phyloP scores from a whole-genome alignment of 805 yeast species.

The Saturnispora hagleri region DNA sequence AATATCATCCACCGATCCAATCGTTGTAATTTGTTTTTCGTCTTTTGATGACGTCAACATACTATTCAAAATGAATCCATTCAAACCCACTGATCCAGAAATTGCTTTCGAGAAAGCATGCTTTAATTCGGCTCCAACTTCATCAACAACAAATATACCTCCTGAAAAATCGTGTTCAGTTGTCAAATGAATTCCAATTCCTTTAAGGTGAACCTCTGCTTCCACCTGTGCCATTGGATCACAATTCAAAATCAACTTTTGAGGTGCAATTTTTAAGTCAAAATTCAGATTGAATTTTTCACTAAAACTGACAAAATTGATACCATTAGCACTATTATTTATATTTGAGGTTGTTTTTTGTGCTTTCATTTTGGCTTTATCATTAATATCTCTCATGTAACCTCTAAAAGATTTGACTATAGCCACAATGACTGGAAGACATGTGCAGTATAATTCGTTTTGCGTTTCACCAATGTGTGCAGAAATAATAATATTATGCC shows the following conservation, averaged over 20 bases:
- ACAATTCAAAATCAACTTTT: slow-evolving; percentile 72
- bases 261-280: slow-evolving; percentile 60
- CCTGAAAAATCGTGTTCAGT: slow-evolving; percentile 36
- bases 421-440: slow-evolving; percentile 70
- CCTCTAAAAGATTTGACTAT: slow-evolving; percentile 41
- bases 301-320: slow-evolving; percentile 37
- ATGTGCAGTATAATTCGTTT: slow-evolving; percentile 59
- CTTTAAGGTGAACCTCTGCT: slow-evolving; percentile 68
- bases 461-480: slow-evolving; percentile 58
- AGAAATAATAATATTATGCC: slow-evolving; percentile 42
- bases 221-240: slow-evolving; percentile 91
- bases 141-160: slow-evolving; percentile 40
- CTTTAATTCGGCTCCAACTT: slow-evolving; percentile 63
- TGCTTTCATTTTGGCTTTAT: background rate
- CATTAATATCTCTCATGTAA: slow-evolving; percentile 31
- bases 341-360: background rate
- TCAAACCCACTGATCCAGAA: slow-evolving; percentile 57
- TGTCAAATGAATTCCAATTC: slow-evolving; percentile 50
- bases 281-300: slow-evolving; percentile 52
- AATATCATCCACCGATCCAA: slow-evolving; percentile 41
- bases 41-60: slow-evolving; percentile 33
- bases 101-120: slow-evolving; percentile 87
- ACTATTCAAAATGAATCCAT: slow-evolving; percentile 40
- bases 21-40: slow-evolving; percentile 38
- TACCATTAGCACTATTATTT: slow-evolving; percentile 9